These are phyloP conservation scores for Urostyla sp. DNA, from an alignment of 73 alveolate genomes.

Conservation along the genomic window DNA sequence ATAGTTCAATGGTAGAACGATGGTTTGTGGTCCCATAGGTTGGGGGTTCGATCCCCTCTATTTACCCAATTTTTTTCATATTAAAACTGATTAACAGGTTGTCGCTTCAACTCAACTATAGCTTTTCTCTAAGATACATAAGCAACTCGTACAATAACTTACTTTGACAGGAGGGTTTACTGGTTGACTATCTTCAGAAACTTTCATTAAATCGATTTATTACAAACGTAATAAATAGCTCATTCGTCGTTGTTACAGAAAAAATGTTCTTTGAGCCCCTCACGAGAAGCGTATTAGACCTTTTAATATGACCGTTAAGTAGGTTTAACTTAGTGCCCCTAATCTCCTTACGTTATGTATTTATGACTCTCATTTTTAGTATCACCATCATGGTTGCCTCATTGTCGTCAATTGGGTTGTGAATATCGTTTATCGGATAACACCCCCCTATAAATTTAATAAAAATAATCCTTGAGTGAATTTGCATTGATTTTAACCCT, in stretches of 20 bases:
- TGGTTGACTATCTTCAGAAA: constrained; percentile 44
- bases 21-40: constrained; percentile 56
- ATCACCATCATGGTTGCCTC: not conserved
- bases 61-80: constrained; percentile 32
- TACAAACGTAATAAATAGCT: constrained; percentile 12
- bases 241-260: constrained; percentile 37
- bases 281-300: not conserved
- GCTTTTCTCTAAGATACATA: not conserved
- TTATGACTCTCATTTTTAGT: not conserved
- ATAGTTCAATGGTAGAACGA: constrained; percentile 62
- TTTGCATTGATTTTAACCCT: constrained; percentile 14
- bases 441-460: not conserved
- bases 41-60: constrained; percentile 53
- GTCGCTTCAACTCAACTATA: not conserved
- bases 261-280: constrained; percentile 15
- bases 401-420: not conserved
- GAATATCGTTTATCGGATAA: not conserved
- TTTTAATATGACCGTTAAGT: constrained; percentile 1
- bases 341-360: constrained; percentile 2
- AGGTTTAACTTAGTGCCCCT: not conserved
- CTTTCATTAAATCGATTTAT: not conserved
- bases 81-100: not conserved
- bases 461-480: constrained; percentile 6
- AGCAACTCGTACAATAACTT: not conserved
- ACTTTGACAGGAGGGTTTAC: constrained; percentile 46